Evolutionary conservation across 225 moss, liverwort and hornwort species (phyloP).

Genomic region (Physcomitrium patens): DNA sequence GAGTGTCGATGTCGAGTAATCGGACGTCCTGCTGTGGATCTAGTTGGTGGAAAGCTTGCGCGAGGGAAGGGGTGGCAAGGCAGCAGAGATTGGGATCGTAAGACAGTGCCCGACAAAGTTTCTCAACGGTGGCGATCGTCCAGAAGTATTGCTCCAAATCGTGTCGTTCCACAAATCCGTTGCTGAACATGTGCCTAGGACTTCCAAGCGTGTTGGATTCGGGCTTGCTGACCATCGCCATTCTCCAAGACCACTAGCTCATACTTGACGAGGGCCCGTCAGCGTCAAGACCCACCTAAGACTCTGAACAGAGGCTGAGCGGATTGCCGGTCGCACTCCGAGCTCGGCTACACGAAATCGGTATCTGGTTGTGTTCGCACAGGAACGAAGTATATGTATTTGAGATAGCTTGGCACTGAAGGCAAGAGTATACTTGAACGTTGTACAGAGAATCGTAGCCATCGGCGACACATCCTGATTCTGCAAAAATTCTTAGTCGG

Average conservation of each 20-base stretch:
- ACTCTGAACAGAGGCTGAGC: neutral
- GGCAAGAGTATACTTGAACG: neutral
- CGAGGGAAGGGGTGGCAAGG: conserved; percentile 69
- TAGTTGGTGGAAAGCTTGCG: conserved; percentile 60
- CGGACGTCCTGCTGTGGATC: conserved; percentile 47
- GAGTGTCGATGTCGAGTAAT: conserved; percentile 70
- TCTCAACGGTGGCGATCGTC: conserved; percentile 58
- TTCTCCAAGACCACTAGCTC: neutral
- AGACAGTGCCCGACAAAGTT: conserved; percentile 44
- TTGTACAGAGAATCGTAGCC: too few relatives aligned
- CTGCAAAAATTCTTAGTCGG: neutral
- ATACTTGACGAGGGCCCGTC: too few relatives aligned
- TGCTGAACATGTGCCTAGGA: conserved; percentile 62
- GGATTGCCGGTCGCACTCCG: neutral
- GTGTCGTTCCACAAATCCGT: conserved; percentile 68
- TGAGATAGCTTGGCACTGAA: conserved; percentile 33
- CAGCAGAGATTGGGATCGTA: conserved; percentile 56
- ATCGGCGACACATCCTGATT: neutral
- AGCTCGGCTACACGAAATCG: neutral
- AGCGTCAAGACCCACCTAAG: too few relatives aligned
- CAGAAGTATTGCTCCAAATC: conserved; percentile 77
- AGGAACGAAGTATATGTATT: too few relatives aligned
- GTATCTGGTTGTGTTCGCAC: neutral
- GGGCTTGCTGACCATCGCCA: conserved; percentile 21
- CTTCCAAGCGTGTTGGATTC: neutral